Evolutionary conservation across 2,329 filamentous ascomycete species (phyloP).

Genomic region (Sordariomycetes sp.): DNA sequence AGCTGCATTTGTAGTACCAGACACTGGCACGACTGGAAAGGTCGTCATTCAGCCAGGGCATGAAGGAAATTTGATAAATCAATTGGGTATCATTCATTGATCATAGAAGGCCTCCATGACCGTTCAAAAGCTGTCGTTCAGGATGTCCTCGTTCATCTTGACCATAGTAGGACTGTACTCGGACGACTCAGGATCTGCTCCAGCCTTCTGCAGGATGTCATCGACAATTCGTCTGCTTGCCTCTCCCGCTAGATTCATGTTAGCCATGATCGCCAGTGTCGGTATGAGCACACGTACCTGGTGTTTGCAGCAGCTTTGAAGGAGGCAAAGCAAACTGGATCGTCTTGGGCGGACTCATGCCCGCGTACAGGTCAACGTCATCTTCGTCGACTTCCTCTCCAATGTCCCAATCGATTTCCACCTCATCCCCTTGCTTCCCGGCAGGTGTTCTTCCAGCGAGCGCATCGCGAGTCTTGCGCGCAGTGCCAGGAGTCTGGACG

Average conservation of each 20-base stretch:
- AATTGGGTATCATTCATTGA: background rate
- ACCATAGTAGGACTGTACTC: slow-evolving; percentile 59
- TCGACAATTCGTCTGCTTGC: slow-evolving; percentile 76
- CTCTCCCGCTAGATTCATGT: slow-evolving; percentile 55
- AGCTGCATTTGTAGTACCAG: background rate
- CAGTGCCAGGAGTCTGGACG: slow-evolving; percentile 63
- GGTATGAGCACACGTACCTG: slow-evolving; percentile 42
- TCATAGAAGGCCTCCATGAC: background rate
- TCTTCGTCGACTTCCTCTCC: slow-evolving; percentile 54
- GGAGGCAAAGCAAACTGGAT: slow-evolving; percentile 78
- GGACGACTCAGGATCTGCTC: slow-evolving; percentile 45
- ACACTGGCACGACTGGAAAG: too few species aligned
- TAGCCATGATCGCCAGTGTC: too few species aligned
- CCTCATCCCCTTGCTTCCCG: slow-evolving; percentile 13
- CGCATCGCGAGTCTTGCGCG: slow-evolving; percentile 39
- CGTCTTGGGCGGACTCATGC: slow-evolving; percentile 86
- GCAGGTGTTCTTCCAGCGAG: slow-evolving; percentile 24
- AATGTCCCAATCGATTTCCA: slow-evolving; percentile 60
- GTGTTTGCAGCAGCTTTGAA: slow-evolving; percentile 70
- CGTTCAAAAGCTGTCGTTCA: slow-evolving; percentile 51
- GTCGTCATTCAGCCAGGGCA: too few species aligned
- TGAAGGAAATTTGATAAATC: too few species aligned
- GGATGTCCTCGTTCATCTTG: slow-evolving; percentile 52
- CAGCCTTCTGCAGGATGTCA: slow-evolving; percentile 68
- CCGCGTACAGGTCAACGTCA: slow-evolving; percentile 52